Evolutionary conservation across 1,139 yeast species (phyloP), one percentile per base, ranked within the genome.

Genomic region (Lodderomyces oxycetoniae): DNA sequence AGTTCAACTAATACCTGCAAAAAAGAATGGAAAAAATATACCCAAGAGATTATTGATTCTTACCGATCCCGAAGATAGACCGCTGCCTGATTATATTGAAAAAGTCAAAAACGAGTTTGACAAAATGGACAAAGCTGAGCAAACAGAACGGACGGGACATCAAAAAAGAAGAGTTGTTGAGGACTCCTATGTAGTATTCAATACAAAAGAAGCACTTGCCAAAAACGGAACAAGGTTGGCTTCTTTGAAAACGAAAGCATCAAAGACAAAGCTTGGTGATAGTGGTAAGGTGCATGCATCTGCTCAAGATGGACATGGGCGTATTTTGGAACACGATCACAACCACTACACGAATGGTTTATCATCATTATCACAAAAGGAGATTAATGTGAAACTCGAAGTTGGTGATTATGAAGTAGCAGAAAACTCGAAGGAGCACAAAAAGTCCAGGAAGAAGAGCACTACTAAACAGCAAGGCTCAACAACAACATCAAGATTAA

Each of bases 31-130:
- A 2, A 58, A 55, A 35, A 42, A 35, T 4, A 49, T 57, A 1
- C 57, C 59, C 2, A 51, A 68, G 37, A 61, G 60, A 30, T 40
- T 68, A n/a, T 50, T 68, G 20, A 55, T 64, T 9, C 44, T 64
- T 22, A 49, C 50, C 1, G 57, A 57, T 22, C 57, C 61, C 3
- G 40, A 37, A 4, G 43, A 43, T 4, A 47, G 59, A 17, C 72
- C 73, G 2, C 26, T 59, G 1, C 44, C 48, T 3, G 58, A 50
- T 27, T 40, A 40, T 20, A 63, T 68, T 11, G 58, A 60, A 25
- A 43, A 45, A 14, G 49, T 51, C 12, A 52, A 31, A 17, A 16
- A 11, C 12, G 19, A 31, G 19, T 12, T 4, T 17, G 4, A 24
- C 17, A 11, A 9, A 23, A 6, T 17, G 28, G 14, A 30, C n/a